phyloP scores from a whole-genome alignment of 176 grass and related monocot species.

The Musa beccarii region DNA sequence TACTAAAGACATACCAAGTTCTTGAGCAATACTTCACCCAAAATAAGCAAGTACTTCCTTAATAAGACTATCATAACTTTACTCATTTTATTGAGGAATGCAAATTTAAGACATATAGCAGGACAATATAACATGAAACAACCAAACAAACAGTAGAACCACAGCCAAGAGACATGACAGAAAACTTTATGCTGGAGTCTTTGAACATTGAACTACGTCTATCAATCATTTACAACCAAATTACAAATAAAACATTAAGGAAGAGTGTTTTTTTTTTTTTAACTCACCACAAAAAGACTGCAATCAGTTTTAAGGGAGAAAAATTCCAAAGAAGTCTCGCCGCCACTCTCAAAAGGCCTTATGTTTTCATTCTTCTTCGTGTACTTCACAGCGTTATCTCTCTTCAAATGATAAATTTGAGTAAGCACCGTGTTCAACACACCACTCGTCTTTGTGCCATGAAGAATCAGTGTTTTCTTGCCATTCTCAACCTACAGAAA shows the following conservation, averaged over 20 bases:
- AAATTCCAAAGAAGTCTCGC: slow-evolving; percentile 82
- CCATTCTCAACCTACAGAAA: slow-evolving; percentile 68
- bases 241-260: background rate
- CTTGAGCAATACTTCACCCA: no score
- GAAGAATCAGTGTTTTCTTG: slow-evolving; percentile 84
- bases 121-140: no score
- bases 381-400: slow-evolving; percentile 73
- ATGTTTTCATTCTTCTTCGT: slow-evolving; percentile 89
- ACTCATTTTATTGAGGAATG: background rate
- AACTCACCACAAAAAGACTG: slow-evolving; percentile 73
- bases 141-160: background rate
- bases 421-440: slow-evolving; percentile 58
- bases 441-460: slow-evolving; percentile 74
- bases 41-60: no score
- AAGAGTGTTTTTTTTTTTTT: background rate
- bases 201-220: no score
- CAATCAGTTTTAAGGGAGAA: slow-evolving; percentile 95
- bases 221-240: background rate
- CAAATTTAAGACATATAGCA: background rate
- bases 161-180: no score
- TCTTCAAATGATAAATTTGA: slow-evolving; percentile 72
- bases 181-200: no score
- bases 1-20: no score
- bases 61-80: background rate
- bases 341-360: slow-evolving; percentile 81